These are phyloP conservation scores for Aphanomyces astaci DNA, from an alignment of 352 stramenopile species.

Conservation along the genomic window DNA sequence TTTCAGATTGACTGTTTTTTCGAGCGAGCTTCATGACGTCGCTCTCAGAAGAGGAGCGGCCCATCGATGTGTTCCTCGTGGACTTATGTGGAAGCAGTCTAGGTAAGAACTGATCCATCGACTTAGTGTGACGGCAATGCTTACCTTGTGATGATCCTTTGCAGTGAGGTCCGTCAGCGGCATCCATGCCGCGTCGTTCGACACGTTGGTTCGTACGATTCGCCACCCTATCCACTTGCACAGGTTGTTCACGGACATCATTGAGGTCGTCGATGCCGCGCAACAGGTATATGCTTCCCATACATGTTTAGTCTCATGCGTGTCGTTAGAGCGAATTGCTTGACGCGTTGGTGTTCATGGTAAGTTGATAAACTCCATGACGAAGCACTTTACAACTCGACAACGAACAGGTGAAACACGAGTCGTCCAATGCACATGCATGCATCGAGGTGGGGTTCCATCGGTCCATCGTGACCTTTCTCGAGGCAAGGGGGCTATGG, in stretches of 20 bases:
- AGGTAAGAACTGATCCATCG: not conserved
- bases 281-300: conserved; percentile 40
- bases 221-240: conserved; percentile 7
- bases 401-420: conserved; percentile 18
- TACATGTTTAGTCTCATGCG: too few species aligned
- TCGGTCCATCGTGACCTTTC: conserved; percentile 59
- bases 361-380: conserved; percentile 40
- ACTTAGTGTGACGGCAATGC: not conserved
- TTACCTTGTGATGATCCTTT: too few species aligned
- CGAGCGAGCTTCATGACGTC: not conserved
- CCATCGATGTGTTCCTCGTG: conserved; percentile 19
- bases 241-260: conserved; percentile 49
- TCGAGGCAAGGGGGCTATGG: conserved; percentile 62
- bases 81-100: conserved; percentile 14
- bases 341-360: conserved; percentile 66
- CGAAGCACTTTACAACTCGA: not conserved
- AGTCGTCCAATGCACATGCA: conserved; percentile 51
- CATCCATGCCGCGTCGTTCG: conserved; percentile 15
- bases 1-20: conserved; percentile 2
- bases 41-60: not conserved
- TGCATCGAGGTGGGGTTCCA: conserved; percentile 63
- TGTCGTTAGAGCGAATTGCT: conserved; percentile 41
- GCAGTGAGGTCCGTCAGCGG: conserved; percentile 18
- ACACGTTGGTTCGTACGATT: conserved; percentile 19
- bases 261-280: conserved; percentile 55